Percentiles rank a stretch among this genome's conserved stretches.
Conservation (phyloP, 176 grass and related monocot species). For the Rhynchospora pubera region DNA sequence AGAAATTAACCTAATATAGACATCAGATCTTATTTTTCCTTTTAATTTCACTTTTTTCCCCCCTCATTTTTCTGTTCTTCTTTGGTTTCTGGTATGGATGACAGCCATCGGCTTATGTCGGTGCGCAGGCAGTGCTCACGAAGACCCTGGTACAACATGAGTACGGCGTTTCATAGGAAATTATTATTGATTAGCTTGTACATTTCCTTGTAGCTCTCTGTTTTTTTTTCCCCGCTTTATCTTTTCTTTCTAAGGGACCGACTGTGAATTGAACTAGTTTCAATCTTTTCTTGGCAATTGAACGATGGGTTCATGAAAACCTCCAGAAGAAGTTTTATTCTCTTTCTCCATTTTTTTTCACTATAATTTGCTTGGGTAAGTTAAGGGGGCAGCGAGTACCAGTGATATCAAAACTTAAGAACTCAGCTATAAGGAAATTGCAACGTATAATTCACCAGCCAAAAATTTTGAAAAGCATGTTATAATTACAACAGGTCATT, state of each 20-base stretch:
- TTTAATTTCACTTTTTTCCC: neutral
- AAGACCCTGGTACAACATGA: neutral
- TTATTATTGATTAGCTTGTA: constrained; percentile 12
- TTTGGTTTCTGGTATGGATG: neutral
- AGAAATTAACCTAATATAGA: neutral
- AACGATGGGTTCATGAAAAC: neutral
- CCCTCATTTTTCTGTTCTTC: neutral
- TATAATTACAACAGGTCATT: too few species aligned
- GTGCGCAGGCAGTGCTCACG: neutral
- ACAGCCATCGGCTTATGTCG: neutral
- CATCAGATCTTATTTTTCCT: neutral
- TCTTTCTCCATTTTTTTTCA: too few species aligned
- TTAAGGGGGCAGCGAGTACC: too few species aligned
- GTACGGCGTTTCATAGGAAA: constrained; percentile 15
- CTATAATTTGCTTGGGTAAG: too few species aligned
- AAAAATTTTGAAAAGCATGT: too few species aligned
- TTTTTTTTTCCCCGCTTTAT: neutral
- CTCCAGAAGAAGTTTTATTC: too few species aligned
- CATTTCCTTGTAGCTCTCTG: neutral
- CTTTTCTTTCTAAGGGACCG: neutral
- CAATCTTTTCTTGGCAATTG: neutral
- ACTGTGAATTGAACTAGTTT: too few species aligned
- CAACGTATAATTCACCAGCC: too few species aligned
- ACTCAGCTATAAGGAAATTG: too few species aligned
- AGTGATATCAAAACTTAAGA: too few species aligned